A percentile compares a stretch with the other conserved stretches of the same genome.
phyloP scores from a whole-genome alignment of 108 stramenopile genomes.

The Stephanodiscus triporus region DNA sequence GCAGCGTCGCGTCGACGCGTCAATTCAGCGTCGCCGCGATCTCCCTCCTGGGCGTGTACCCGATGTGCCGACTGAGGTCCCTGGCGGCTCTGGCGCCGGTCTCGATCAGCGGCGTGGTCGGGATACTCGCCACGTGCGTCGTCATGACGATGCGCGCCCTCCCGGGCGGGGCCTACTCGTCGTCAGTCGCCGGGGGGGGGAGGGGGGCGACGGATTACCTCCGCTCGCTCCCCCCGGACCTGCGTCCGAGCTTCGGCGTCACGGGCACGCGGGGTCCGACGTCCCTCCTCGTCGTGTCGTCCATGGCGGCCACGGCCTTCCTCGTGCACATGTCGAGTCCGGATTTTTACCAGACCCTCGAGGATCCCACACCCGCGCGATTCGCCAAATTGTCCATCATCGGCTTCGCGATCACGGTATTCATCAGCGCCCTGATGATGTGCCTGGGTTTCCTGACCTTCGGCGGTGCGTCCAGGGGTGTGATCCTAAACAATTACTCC shows the following conservation, averaged over 20 bases:
- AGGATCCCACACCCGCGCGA: constrained; percentile 47
- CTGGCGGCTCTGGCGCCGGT: constrained; percentile 71
- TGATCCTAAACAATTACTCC: constrained; percentile 94
- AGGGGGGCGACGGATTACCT: constrained; percentile 24
- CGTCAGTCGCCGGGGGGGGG: constrained; percentile 2
- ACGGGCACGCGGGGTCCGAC: constrained; percentile 53
- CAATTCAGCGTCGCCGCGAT: constrained; percentile 57
- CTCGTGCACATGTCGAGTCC: constrained; percentile 94
- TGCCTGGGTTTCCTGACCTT: constrained; percentile 89
- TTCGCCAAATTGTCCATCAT: constrained; percentile 59
- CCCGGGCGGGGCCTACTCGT: constrained; percentile 58
- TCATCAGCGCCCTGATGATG: constrained; percentile 77
- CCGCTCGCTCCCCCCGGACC: constrained; percentile 36
- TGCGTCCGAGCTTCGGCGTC: constrained; percentile 63
- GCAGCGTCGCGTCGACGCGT: constrained; percentile 51
- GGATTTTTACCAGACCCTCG: constrained; percentile 78
- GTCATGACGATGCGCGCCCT: constrained; percentile 70
- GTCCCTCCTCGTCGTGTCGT: constrained; percentile 68
- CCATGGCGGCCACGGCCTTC: constrained; percentile 89
- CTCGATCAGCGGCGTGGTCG: constrained; percentile 68
- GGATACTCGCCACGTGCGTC: constrained; percentile 63
- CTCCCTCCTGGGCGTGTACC: constrained; percentile 61
- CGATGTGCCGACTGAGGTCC: constrained; percentile 69
- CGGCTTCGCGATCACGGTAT: constrained; percentile 64
- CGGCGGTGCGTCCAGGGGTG: constrained; percentile 73